These are phyloP conservation scores for Colletotrichum melonis DNA, from an alignment of 2,329 filamentous ascomycete genomes.

Conservation along the genomic window DNA sequence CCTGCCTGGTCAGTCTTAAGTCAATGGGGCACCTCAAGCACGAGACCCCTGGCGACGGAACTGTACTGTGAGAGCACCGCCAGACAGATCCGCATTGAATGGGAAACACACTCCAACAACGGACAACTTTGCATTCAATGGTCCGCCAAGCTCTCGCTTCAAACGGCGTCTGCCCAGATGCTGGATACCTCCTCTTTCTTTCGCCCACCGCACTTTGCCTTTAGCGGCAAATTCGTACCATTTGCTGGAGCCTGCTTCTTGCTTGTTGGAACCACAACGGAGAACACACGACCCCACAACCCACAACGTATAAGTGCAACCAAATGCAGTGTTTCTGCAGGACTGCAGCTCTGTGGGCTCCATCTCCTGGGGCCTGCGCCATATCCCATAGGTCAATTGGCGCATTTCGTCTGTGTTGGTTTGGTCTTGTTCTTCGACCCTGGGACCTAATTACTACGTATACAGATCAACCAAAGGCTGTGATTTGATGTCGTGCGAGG, in stretches of 20 bases:
- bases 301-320: background rate
- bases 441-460: background rate
- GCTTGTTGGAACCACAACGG: background rate
- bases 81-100: background rate
- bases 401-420: conserved; percentile 23
- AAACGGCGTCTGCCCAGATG: background rate
- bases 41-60: background rate
- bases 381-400: conserved; percentile 9
- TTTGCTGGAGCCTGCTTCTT: background rate
- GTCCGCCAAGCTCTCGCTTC: conserved; percentile 32
- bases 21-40: background rate
- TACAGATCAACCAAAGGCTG: background rate
- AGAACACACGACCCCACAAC: background rate
- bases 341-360: conserved; percentile 12
- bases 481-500: background rate
- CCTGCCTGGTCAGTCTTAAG: conserved; percentile 15
- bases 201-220: conserved; percentile 19
- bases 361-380: background rate
- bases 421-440: background rate
- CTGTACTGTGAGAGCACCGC: too few species aligned
- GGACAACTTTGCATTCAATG: background rate
- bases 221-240: background rate
- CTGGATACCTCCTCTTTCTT: conserved; percentile 9
- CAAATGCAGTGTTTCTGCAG: conserved; percentile 28
- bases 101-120: background rate